phyloP scores from a whole-genome alignment of 768 basidiomycete species.

The Hygrophoropsis aurantiaca region DNA sequence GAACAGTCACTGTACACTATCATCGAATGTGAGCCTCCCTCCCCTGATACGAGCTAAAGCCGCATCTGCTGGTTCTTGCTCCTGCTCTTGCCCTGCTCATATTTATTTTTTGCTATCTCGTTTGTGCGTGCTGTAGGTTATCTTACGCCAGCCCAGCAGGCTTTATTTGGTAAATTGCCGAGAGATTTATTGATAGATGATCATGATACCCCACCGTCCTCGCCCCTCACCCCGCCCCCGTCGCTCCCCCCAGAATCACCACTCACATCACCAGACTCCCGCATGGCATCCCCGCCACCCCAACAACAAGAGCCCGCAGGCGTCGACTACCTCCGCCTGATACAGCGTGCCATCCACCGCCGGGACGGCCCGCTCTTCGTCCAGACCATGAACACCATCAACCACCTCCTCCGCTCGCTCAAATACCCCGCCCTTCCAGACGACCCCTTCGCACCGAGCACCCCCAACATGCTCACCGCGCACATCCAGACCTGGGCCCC shows the following conservation, averaged over 20 bases:
- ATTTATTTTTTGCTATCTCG: background rate
- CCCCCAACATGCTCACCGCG: constrained; percentile 49
- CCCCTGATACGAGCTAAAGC: background rate
- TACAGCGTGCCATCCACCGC: constrained; percentile 69
- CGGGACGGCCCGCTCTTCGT: constrained; percentile 75
- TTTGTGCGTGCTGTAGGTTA: constrained; percentile 47
- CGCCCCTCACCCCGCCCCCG: constrained; percentile 36
- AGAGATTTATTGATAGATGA: constrained; percentile 28
- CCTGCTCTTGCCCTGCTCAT: no score
- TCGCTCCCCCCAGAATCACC: constrained; percentile 31
- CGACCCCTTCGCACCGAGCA: constrained; percentile 46
- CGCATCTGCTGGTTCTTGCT: background rate
- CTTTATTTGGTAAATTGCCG: constrained; percentile 68
- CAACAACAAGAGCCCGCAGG: constrained; percentile 24
- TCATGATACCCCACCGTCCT: constrained; percentile 29
- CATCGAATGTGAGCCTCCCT: constrained; percentile 55
- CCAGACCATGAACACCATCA: constrained; percentile 59
- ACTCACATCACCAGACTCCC: constrained; percentile 30
- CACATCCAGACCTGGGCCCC: constrained; percentile 50
- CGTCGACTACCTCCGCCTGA: constrained; percentile 49
- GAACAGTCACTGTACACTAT: constrained; percentile 72
- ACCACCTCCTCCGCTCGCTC: constrained; percentile 56
- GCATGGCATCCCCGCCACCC: constrained; percentile 20
- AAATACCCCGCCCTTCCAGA: constrained; percentile 64
- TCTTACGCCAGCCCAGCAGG: constrained; percentile 62